phyloP scores from a whole-genome alignment of 2,329 filamentous ascomycete genomes.

The Graphilbum ipis-grandicollis region DNA sequence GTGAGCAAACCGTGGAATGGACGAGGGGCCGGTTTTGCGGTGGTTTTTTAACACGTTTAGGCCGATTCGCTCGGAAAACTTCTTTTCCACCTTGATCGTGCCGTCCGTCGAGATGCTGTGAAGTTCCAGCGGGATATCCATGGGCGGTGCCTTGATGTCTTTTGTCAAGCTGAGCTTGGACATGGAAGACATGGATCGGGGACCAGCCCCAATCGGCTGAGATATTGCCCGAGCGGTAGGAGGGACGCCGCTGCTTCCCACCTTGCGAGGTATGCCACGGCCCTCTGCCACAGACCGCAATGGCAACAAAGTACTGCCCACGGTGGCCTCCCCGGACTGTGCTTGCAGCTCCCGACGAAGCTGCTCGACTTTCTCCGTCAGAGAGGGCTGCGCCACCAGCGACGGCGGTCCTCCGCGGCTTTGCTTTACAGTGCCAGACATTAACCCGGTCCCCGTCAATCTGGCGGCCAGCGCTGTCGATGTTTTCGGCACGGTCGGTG shows the following conservation, averaged over 20 bases:
- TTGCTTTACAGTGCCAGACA: constrained; percentile 1
- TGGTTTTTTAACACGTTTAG: constrained; percentile 45
- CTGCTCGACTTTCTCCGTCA: constrained; percentile 31
- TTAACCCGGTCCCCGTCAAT: too few relatives aligned
- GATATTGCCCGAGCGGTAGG: constrained; percentile 36
- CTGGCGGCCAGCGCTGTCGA: neutral
- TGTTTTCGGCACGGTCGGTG: neutral
- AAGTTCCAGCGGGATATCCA: constrained; percentile 17
- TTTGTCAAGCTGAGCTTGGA: constrained; percentile 22
- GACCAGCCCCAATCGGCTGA: constrained; percentile 28
- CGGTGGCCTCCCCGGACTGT: constrained; percentile 14
- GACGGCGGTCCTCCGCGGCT: neutral
- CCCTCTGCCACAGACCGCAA: constrained; percentile 8
- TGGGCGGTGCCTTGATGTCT: constrained; percentile 16
- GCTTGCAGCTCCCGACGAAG: constrained; percentile 31
- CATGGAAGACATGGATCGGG: constrained; percentile 26
- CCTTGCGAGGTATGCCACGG: constrained; percentile 22
- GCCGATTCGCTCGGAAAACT: constrained; percentile 56
- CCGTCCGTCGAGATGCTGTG: constrained; percentile 2
- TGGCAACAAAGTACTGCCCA: neutral
- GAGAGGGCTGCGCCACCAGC: constrained; percentile 5
- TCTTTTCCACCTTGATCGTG: constrained; percentile 39
- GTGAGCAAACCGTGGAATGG: constrained; percentile 76
- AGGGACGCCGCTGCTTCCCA: constrained; percentile 28
- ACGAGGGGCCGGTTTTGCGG: constrained; percentile 43